Base-by-base conservation (phyloP, 805 yeast genomes). In the Nakazawaea pomicola region DNA sequence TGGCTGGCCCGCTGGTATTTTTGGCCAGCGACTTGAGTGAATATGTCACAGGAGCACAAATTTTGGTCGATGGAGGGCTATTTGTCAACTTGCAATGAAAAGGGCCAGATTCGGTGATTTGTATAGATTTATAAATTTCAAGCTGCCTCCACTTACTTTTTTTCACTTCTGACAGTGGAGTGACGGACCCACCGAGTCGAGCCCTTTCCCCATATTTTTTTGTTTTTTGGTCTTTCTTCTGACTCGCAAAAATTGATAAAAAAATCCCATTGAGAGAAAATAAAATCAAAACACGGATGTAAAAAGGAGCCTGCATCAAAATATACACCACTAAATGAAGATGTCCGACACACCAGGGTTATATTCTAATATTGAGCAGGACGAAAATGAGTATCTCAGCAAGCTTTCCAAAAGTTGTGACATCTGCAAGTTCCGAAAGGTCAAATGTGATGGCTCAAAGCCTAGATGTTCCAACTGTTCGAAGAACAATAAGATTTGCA, bases 21-120 rank as follows among this genome's bases (percentile, higher is more conserved):
- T 47, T 67, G 34, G 70, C 68, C 1, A 58, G 65, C 46, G 71
- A 65, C 33, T 43, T 61, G 35, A 53, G 67, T 18, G 32, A 43
- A 6, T 65, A 64, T 43, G 61, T 65, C 32, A 63, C 65, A 16
- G 74, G 74, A 15, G 62, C 72, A 7, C 71, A 66, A 37, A 36
- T 68, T 14, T 49, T 68, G 18, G 72, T 68, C 27, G 74, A 68
- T 48, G 74, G 74, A 14, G 72, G 72, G 14, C 52, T 65, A 38
- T 69, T 66, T 54, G 74, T 67, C 1, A 69, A 70, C 48, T 57
- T 69, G 33, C 75, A 78, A 61, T 61, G 68, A 65, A 12, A 8
- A 10, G 12, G 15, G 17, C 9, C 15, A n/a, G n/a, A n/a, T n/a
- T 4, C 30, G 3, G 15, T 36, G 14, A 23, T 23, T 23, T 10